phyloP scores from a whole-genome alignment of 345 rosid species.

The Physaria fendleri region DNA sequence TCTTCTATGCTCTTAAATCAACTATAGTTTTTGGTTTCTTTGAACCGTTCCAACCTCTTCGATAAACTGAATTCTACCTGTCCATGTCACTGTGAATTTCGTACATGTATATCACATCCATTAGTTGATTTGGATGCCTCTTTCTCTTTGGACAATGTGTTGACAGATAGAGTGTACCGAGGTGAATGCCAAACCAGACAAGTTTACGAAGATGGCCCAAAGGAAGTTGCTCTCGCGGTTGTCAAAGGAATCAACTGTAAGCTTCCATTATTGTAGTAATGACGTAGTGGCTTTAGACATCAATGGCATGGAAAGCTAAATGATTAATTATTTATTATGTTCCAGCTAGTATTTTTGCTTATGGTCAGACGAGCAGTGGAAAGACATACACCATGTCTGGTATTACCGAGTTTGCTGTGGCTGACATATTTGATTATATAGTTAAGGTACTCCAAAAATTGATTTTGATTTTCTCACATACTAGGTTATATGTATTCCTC shows the following conservation, averaged over 20 bases:
- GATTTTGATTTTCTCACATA: not conserved
- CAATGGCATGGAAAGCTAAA: not conserved
- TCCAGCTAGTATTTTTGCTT: constrained; percentile 92
- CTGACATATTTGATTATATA: constrained; percentile 87
- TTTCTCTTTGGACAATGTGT: constrained; percentile 10
- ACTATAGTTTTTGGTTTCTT: not conserved
- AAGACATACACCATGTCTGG: constrained; percentile 98
- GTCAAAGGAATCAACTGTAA: constrained; percentile 86
- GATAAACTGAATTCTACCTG: not conserved
- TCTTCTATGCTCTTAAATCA: not conserved
- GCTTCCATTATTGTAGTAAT: constrained; percentile 25
- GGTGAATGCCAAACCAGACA: constrained; percentile 77
- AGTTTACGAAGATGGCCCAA: constrained; percentile 76
- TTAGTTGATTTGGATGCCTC: constrained; percentile 10
- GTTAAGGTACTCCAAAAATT: constrained; percentile 48
- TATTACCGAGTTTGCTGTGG: constrained; percentile 74
- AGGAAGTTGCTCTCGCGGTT: constrained; percentile 85
- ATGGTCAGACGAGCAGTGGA: constrained; percentile 99
- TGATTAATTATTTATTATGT: not conserved
- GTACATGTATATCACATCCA: not conserved
- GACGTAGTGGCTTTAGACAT: not conserved
- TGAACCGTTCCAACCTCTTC: not conserved
- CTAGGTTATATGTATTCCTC: constrained; percentile 6
- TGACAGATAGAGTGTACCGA: constrained; percentile 81
- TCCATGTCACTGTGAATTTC: not conserved